Evolutionary conservation across 2,329 filamentous ascomycete species (phyloP).

Genomic region (Scopulariopsis brevicaulis): DNA sequence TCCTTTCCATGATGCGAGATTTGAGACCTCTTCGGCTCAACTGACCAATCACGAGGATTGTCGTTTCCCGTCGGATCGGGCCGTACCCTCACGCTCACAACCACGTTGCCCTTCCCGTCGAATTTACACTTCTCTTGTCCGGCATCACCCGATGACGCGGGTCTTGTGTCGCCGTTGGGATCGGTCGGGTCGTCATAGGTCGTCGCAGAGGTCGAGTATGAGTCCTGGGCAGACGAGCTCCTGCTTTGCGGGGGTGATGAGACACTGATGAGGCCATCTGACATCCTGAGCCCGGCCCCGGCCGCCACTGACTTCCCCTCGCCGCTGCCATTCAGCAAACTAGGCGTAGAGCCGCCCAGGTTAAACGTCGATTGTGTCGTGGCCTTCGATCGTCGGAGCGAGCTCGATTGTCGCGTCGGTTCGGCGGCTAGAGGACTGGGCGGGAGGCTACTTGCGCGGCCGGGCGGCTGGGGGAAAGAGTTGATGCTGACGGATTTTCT

Average conservation of each 20-base stretch:
- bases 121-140: constrained; percentile 38
- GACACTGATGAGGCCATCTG: constrained; percentile 64
- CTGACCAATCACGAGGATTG: constrained; percentile 68
- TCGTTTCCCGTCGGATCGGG: constrained; percentile 63
- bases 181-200: constrained; percentile 75
- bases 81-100: constrained; percentile 89
- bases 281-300: constrained; percentile 50
- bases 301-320: constrained; percentile 58
- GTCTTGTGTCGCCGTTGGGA: constrained; percentile 17
- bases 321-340: constrained; percentile 66
- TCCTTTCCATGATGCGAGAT: constrained; percentile 82
- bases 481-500: constrained; percentile 90
- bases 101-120: constrained; percentile 85
- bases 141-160: constrained; percentile 4
- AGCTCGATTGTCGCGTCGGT: constrained; percentile 15
- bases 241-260: constrained; percentile 80
- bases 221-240: constrained; percentile 85
- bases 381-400: constrained; percentile 41
- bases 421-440: constrained; percentile 47
- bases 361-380: constrained; percentile 28
- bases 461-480: constrained; percentile 81
- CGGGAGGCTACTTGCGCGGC: constrained; percentile 47
- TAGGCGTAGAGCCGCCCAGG: constrained; percentile 47
- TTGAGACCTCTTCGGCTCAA: constrained; percentile 72
- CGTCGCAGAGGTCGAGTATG: constrained; percentile 81